phyloP scores from a whole-genome alignment of 2,329 filamentous ascomycete species.

The Cryphonectria parasitica region DNA sequence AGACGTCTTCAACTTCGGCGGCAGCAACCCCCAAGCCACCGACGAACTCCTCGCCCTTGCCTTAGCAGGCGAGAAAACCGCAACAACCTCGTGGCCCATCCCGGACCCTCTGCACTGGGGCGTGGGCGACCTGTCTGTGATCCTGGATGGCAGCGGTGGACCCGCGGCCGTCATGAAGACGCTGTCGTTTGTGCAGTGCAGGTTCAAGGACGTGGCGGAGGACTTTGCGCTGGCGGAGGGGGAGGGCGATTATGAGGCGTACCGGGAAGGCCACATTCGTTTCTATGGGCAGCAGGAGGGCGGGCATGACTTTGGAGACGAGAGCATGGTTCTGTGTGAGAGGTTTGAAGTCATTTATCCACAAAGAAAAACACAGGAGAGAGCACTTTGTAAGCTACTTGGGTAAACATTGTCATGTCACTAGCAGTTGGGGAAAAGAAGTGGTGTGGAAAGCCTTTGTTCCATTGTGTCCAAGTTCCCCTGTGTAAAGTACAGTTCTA shows the following conservation, averaged over 20 bases:
- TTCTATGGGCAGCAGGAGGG: slow-evolving; percentile 34
- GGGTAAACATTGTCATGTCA: neutral
- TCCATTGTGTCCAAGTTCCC: neutral
- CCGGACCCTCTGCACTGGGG: slow-evolving; percentile 37
- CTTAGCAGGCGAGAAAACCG: slow-evolving; percentile 36
- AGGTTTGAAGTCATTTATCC: slow-evolving; percentile 37
- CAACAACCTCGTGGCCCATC: slow-evolving; percentile 38
- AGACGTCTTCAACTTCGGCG: slow-evolving; percentile 37
- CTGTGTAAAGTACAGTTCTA: slow-evolving; percentile 3
- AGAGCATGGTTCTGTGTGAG: slow-evolving; percentile 37
- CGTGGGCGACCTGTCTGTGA: slow-evolving; percentile 36
- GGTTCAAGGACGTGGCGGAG: slow-evolving; percentile 36
- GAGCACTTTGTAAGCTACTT: neutral
- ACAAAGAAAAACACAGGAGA: neutral
- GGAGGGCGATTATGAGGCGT: slow-evolving; percentile 36
- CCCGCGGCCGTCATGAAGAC: slow-evolving; percentile 37
- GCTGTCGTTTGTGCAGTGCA: slow-evolving; percentile 33
- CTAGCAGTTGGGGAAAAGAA: neutral
- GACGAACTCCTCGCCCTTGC: slow-evolving; percentile 32
- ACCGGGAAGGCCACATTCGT: slow-evolving; percentile 34
- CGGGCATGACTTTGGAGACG: slow-evolving; percentile 33
- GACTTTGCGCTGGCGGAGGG: slow-evolving; percentile 38
- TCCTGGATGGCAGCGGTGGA: slow-evolving; percentile 34
- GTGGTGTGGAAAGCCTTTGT: neutral
- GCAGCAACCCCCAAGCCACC: slow-evolving; percentile 26